Evolutionary conservation across 345 rosid genomes (phyloP), one percentile per base, ranked within the genome.

Genomic region (Aurinia saxatilis): DNA sequence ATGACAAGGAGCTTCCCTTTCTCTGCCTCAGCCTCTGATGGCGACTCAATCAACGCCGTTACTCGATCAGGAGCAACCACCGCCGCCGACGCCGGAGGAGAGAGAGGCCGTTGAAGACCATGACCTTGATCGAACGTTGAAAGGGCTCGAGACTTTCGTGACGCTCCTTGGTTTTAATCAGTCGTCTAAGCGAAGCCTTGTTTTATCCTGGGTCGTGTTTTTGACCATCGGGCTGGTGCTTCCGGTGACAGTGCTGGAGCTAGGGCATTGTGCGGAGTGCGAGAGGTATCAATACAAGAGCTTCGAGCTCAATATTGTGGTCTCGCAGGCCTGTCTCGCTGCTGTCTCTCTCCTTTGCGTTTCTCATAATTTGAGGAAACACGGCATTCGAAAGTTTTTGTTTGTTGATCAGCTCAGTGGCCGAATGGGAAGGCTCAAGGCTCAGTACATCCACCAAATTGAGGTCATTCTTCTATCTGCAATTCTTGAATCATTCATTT

Each of bases 261-360:
- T 82, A 4, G 66, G 88, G 9, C 68, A 78, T 8, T 88, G 95
- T 57, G 38, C 70, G 7, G 78, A 67, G 2, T 84, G 98, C 31
- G 79, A 78, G 10, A 60, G 57, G 57, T 85, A 81, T 61, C 91
- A 86, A 67, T 78, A 85, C 35, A 81, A 75, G 83, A 56, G 57
- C 14, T 88, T 88, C 62, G 98, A 88, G 79, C 78, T 88, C 10
- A 82, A 74, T 29, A 88, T 84, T 8, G 83, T 91, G 10, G 81
- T 83, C n/a, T 80, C 91, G 2, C 96, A 91, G 67, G 86, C 96
- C 7, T 79, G 85, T 67, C 65, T 88, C 16, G 96, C 92, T 7
- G 95, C 81, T 17, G 85, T 84, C 17, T 86, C 98, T 50, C 44
- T 91, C 75, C 73, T 80, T 38, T 91, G 98, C 47, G 45, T 88